Conservation (phyloP, 352 stramenopile genomes). For the Phytophthora meadii region DNA sequence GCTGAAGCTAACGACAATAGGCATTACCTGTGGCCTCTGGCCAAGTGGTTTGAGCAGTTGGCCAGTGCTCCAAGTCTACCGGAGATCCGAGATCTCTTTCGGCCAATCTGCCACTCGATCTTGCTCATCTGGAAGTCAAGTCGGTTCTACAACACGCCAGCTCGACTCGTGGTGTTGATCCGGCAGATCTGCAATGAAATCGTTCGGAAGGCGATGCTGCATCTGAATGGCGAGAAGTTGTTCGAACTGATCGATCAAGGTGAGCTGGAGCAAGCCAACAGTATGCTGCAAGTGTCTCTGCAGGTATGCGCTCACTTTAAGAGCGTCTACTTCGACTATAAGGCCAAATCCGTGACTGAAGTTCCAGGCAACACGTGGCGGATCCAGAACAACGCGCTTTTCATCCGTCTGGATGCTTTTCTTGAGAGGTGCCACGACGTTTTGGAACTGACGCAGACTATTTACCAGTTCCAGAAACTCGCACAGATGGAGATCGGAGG, state of each 20-base stretch:
- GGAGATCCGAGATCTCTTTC: slow-evolving; percentile 77
- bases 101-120: slow-evolving; percentile 88
- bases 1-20: slow-evolving; percentile 90
- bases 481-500: slow-evolving; percentile 90
- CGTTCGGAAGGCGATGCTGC: slow-evolving; percentile 75
- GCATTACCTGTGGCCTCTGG: slow-evolving; percentile 84
- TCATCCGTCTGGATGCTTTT: slow-evolving; percentile 91
- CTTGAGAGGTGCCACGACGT: slow-evolving; percentile 93
- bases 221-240: slow-evolving; percentile 76
- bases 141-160: slow-evolving; percentile 92
- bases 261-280: slow-evolving; percentile 73
- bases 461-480: slow-evolving; percentile 91
- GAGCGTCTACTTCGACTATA: slow-evolving; percentile 94
- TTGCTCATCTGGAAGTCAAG: slow-evolving; percentile 93
- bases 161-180: slow-evolving; percentile 87
- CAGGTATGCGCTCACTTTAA: slow-evolving; percentile 92
- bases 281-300: slow-evolving; percentile 76
- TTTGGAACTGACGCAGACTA: slow-evolving; percentile 89
- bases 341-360: slow-evolving; percentile 81
- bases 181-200: slow-evolving; percentile 92
- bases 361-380: slow-evolving; percentile 89
- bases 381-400: slow-evolving; percentile 93
- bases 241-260: slow-evolving; percentile 86
- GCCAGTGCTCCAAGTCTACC: slow-evolving; percentile 47
- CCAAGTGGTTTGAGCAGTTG: slow-evolving; percentile 65